Base-by-base conservation (phyloP, 805 yeast genomes). In the Nakazawaea molendinolei region DNA sequence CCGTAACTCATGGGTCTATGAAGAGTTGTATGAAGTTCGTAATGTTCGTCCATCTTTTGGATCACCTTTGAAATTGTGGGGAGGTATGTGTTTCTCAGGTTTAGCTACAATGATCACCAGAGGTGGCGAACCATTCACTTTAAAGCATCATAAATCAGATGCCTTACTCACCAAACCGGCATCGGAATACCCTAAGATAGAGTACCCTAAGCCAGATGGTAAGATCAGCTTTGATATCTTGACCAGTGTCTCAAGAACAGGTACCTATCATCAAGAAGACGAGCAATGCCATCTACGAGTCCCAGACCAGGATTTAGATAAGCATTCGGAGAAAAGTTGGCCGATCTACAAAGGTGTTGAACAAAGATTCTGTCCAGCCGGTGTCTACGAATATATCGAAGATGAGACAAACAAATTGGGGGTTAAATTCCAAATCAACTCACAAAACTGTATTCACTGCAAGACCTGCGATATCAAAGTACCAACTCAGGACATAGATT, bases 401-500 rank as follows among this genome's bases (percentile, higher is more conserved):
- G 92, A 84, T 53, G 81, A 73, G 35, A 51, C 52, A 7, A 63
- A 69, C 22, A 54, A 60, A 13, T 47, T 68, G 23, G 92, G 92
- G 5, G 92, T 86, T 13, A 74, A 77, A 52, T 90, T 92, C 62
- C 92, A 86, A 57, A 90, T 92, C 60, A 92, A 92, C 62, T 76
- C 95, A 15, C 98, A 92, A 62, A 92, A 92, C 61, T 92, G 98
- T 66, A 89, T 92, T 46, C 98, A 92, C 60, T 92, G 98, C 66
- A 92, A 92, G 61, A 90, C 97, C 2, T 90, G 98, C 67, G 98
- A 92, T 60, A 92, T 92, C 58, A 92, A 92, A 61, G 94, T 82
- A 8, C 98, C 98, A 6, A 70, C 86, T 1, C 96, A 90, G 61
- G 96, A 89, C 53, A 92, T 92, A 44, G 71, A 75, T 53, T 92